These are phyloP conservation scores for Chrysanthemum seticuspe DNA, from an alignment of 129 eudicot species.

Conservation along the genomic window DNA sequence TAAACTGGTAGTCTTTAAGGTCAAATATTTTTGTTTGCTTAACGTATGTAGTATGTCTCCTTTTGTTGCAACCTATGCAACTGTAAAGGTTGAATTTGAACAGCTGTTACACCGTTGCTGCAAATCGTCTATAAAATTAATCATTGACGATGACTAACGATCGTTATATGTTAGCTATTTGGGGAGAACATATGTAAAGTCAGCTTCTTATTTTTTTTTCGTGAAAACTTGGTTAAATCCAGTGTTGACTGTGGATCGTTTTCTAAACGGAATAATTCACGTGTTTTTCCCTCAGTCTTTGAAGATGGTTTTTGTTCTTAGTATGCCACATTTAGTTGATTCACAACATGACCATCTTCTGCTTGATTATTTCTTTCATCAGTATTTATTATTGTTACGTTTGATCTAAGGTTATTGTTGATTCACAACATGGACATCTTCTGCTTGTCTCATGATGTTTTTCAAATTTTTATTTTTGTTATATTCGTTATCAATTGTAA, in stretches of 20 bases:
- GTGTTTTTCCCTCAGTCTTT: no score
- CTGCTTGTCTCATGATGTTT: no score
- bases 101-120: not conserved
- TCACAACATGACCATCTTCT: no score
- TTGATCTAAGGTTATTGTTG: no score
- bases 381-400: no score
- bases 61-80: not conserved
- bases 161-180: not conserved
- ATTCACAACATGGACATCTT: no score
- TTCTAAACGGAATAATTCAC: not conserved
- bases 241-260: not conserved
- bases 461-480: no score
- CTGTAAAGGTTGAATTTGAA: not conserved
- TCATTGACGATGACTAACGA: not conserved
- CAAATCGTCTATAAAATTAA: not conserved
- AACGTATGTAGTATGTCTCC: not conserved
- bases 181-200: not conserved
- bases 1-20: slow-evolving; percentile 5
- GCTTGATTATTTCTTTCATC: no score
- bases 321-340: no score
- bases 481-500: no score
- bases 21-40: not conserved
- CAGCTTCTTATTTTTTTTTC: not conserved
- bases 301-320: no score
- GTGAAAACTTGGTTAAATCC: not conserved